Percentiles rank a stretch among this genome's conserved stretches.
phyloP scores from a whole-genome alignment of 2,329 filamentous ascomycete species.

The Stachybotrys elegans region DNA sequence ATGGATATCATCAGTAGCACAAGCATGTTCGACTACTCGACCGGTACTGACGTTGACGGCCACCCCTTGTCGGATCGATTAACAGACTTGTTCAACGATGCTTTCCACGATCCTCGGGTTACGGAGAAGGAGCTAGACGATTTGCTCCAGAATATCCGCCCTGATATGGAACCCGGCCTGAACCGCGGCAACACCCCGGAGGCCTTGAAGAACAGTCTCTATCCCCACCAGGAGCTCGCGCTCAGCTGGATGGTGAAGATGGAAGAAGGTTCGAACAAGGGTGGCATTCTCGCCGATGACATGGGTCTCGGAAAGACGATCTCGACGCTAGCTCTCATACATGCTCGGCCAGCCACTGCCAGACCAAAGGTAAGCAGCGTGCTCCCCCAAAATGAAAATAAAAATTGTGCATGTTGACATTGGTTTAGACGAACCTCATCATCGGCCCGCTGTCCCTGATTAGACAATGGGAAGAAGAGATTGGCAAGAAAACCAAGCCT shows the following conservation, averaged over 20 bases:
- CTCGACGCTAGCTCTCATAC: conserved; percentile 73
- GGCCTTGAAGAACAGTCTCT: conserved; percentile 62
- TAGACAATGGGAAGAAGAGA: conserved; percentile 80
- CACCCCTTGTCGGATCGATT: conserved; percentile 28
- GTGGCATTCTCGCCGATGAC: conserved; percentile 88
- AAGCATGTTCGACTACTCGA: conserved; percentile 28
- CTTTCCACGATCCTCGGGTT: conserved; percentile 31
- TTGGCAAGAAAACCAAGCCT: conserved; percentile 61
- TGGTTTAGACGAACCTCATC: conserved; percentile 69
- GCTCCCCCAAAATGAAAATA: not conserved
- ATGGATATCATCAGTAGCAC: conserved; percentile 32
- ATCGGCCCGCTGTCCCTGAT: conserved; percentile 75
- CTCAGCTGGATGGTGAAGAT: conserved; percentile 80
- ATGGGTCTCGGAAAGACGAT: conserved; percentile 94
- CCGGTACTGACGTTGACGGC: conserved; percentile 29
- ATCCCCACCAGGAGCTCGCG: conserved; percentile 79
- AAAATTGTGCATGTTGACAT: conserved; percentile 22
- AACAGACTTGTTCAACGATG: conserved; percentile 26
- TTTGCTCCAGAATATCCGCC: conserved; percentile 66
- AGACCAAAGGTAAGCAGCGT: conserved; percentile 24
- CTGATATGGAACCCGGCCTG: conserved; percentile 60
- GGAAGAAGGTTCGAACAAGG: conserved; percentile 71
- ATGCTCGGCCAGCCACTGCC: conserved; percentile 55
- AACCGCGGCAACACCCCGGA: conserved; percentile 65
- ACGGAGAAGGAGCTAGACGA: conserved; percentile 62